Conservation (phyloP, 345 rosid species). For the Linum usitatissimum region DNA sequence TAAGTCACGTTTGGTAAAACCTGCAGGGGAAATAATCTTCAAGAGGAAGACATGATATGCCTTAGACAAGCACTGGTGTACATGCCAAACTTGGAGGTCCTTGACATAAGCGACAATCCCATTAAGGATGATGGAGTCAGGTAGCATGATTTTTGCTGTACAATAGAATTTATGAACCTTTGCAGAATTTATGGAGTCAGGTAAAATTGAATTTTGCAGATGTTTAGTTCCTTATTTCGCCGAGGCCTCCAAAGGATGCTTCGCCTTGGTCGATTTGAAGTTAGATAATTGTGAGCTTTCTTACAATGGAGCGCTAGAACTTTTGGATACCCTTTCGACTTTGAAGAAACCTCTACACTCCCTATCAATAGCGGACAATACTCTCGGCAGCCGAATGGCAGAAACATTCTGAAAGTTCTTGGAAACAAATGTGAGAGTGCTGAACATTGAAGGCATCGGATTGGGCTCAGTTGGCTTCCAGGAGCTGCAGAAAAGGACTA, state of each 20-base stretch:
- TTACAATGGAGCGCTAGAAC: conserved; percentile 39
- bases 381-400: conserved; percentile 62
- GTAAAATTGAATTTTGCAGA: conserved; percentile 31
- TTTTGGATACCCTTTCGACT: conserved; percentile 43
- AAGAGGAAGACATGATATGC: conserved; percentile 45
- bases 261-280: conserved; percentile 41
- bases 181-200: conserved; percentile 17
- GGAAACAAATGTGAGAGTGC: conserved; percentile 31
- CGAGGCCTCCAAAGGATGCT: conserved; percentile 36
- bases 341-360: conserved; percentile 36
- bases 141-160: conserved; percentile 20
- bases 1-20: conserved; percentile 1
- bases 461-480: conserved; percentile 64
- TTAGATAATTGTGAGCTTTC: conserved; percentile 79
- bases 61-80: conserved; percentile 42
- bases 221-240: conserved; percentile 52
- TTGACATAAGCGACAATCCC: conserved; percentile 80
- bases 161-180: too few relatives aligned
- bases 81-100: conserved; percentile 62
- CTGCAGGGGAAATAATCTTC: conserved; percentile 63
- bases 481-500: conserved; percentile 33
- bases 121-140: conserved; percentile 67
- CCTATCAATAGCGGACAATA: conserved; percentile 71
- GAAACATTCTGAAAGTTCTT: conserved; percentile 42
- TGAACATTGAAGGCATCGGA: conserved; percentile 70